phyloP scores from a whole-genome alignment of 495 filamentous ascomycete genomes.

The Articulospora tetracladia region DNA sequence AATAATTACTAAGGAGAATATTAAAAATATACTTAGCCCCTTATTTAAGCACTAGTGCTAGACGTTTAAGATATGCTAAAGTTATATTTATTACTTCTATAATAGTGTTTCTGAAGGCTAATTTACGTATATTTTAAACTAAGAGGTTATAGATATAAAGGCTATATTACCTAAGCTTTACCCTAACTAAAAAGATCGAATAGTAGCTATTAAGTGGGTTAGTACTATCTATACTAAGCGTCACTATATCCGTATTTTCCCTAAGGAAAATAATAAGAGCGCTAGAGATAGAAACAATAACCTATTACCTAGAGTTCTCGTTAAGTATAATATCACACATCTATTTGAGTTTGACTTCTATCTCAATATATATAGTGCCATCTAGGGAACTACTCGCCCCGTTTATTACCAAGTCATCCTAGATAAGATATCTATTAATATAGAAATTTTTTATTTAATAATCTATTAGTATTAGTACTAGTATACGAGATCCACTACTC shows the following conservation, averaged over 20 bases:
- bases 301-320: constrained; percentile 73
- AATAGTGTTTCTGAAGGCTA: constrained; percentile 91
- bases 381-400: constrained; percentile 74
- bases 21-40: constrained; percentile 56
- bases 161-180: constrained; percentile 40
- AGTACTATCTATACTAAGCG: constrained; percentile 89
- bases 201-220: constrained; percentile 55
- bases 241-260: constrained; percentile 91
- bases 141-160: constrained; percentile 72
- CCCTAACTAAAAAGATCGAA: no score
- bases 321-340: constrained; percentile 82
- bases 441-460: constrained; percentile 71
- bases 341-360: constrained; percentile 86
- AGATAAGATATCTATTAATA: constrained; percentile 65
- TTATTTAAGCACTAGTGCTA: constrained; percentile 60
- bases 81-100: constrained; percentile 85
- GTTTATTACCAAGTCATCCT: constrained; percentile 80
- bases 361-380: constrained; percentile 67
- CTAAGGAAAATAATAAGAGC: constrained; percentile 36
- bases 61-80: constrained; percentile 44
- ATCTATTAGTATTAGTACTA: constrained; percentile 92
- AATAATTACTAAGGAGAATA: constrained; percentile 62
- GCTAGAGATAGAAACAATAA: constrained; percentile 69
- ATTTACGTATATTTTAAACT: constrained; percentile 66
- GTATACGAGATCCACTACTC: constrained; percentile 86